Evolutionary conservation across 441 rosid species (phyloP).

Genomic region (Euphorbia celastroides): DNA sequence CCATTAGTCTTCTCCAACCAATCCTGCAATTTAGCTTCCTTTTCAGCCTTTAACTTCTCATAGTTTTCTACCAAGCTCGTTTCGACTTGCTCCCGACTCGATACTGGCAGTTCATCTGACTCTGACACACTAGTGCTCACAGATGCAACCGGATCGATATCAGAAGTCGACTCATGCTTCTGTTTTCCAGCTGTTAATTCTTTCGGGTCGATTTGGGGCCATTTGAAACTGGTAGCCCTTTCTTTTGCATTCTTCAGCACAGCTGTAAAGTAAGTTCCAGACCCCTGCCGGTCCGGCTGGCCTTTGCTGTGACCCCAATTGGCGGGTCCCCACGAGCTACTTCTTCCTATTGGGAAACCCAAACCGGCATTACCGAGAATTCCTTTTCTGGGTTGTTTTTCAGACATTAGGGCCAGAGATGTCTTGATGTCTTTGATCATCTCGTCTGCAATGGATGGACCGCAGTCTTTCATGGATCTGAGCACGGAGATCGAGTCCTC

Average conservation of each 20-base stretch:
- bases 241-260: slow-evolving; percentile 73
- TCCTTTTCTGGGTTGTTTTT: slow-evolving; percentile 67
- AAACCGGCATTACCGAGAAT: slow-evolving; percentile 32
- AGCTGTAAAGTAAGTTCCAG: slow-evolving; percentile 45
- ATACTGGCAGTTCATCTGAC: slow-evolving; percentile 51
- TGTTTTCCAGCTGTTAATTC: slow-evolving; percentile 29
- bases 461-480: slow-evolving; percentile 85
- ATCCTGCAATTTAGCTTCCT: slow-evolving; percentile 75
- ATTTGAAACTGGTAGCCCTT: slow-evolving; percentile 61
- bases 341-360: slow-evolving; percentile 39
- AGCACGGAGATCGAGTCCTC: slow-evolving; percentile 71
- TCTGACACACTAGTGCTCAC: slow-evolving; percentile 44
- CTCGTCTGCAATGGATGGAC: slow-evolving; percentile 62
- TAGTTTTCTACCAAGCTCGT: slow-evolving; percentile 30
- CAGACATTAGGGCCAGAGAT: slow-evolving; percentile 56
- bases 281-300: slow-evolving; percentile 32
- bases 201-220: slow-evolving; percentile 58
- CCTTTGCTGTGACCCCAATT: slow-evolving; percentile 40
- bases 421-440: slow-evolving; percentile 70
- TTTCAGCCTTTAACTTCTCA: slow-evolving; percentile 67
- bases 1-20: slow-evolving; percentile 63
- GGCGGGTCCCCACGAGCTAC: slow-evolving; percentile 43
- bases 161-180: slow-evolving; percentile 22
- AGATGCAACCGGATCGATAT: slow-evolving; percentile 33
- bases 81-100: slow-evolving; percentile 31